A percentile compares a stretch with the other conserved stretches of the same genome.
phyloP scores from a whole-genome alignment of 208 protist species.

The Plasmodiophora brassicae region DNA sequence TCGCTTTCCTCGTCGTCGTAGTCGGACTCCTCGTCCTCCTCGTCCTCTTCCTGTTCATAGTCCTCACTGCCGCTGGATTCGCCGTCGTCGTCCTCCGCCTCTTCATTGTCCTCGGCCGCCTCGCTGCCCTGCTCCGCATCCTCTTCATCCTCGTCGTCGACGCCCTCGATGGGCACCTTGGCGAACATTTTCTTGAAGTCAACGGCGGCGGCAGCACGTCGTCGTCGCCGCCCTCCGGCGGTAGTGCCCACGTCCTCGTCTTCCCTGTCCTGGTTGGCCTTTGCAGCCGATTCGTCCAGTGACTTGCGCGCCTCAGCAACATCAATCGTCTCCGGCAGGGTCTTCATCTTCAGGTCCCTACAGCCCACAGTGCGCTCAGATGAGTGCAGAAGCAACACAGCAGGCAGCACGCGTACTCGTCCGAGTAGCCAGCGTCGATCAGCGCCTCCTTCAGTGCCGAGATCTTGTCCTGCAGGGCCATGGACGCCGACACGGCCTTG shows the following conservation, averaged over 20 bases:
- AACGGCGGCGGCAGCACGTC: not conserved
- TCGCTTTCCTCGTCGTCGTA: not conserved
- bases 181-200: slow-evolving; percentile 16
- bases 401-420: not conserved
- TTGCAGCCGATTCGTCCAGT: too few species aligned
- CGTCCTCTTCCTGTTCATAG: too few species aligned
- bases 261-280: not conserved
- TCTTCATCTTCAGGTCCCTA: not conserved
- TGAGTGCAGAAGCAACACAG: not conserved
- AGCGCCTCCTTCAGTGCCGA: not conserved
- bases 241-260: not conserved
- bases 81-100: not conserved
- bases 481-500: not conserved
- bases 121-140: not conserved
- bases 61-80: not conserved
- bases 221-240: too few species aligned
- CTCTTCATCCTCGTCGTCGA: not conserved
- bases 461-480: not conserved
- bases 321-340: not conserved
- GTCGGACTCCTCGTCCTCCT: not conserved
- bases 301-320: not conserved
- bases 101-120: not conserved
- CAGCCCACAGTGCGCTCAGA: not conserved
- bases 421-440: not conserved
- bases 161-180: not conserved